These are phyloP conservation scores for Aspergillus sp. DNA, from an alignment of 2,329 filamentous ascomycete species.

Conservation along the genomic window DNA sequence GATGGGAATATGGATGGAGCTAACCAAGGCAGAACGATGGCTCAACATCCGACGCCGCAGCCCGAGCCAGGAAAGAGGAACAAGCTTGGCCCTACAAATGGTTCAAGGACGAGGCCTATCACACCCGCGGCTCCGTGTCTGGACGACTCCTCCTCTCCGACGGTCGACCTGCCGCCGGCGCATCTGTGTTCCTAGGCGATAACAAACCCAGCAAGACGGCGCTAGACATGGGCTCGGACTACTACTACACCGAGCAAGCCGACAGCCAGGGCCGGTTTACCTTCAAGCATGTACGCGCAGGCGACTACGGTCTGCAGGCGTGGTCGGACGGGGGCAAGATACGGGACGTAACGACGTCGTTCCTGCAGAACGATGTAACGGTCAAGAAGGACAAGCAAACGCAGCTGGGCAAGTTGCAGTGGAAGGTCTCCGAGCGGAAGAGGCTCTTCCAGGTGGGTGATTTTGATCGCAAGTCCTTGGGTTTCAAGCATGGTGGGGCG, in stretches of 20 bases:
- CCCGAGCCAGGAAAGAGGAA: constrained; percentile 43
- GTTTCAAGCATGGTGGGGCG: constrained; percentile 46
- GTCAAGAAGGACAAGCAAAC: constrained; percentile 36
- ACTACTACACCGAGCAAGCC: constrained; percentile 53
- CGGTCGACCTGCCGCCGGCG: constrained; percentile 49
- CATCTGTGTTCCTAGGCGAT: constrained; percentile 53
- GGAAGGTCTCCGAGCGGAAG: constrained; percentile 40
- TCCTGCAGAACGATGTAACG: constrained; percentile 42
- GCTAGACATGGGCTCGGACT: constrained; percentile 49
- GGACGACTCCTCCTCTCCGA: constrained; percentile 49
- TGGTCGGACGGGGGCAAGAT: constrained; percentile 51
- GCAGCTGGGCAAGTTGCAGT: constrained; percentile 41
- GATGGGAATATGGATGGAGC: not conserved
- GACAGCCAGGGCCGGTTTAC: constrained; percentile 45
- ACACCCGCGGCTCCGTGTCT: constrained; percentile 49
- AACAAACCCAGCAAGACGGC: constrained; percentile 46
- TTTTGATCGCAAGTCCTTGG: constrained; percentile 48
- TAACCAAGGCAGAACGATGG: constrained; percentile 44
- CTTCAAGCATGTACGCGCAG: constrained; percentile 46
- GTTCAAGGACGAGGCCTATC: constrained; percentile 48
- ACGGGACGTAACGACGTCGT: constrained; percentile 47
- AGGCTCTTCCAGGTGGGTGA: constrained; percentile 52
- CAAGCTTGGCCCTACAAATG: constrained; percentile 51
- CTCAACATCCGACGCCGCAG: constrained; percentile 43
- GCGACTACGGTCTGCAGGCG: constrained; percentile 50